These are phyloP conservation scores for Simplicillium aogashimaense DNA, from an alignment of 2,329 filamentous ascomycete species.

Conservation along the genomic window DNA sequence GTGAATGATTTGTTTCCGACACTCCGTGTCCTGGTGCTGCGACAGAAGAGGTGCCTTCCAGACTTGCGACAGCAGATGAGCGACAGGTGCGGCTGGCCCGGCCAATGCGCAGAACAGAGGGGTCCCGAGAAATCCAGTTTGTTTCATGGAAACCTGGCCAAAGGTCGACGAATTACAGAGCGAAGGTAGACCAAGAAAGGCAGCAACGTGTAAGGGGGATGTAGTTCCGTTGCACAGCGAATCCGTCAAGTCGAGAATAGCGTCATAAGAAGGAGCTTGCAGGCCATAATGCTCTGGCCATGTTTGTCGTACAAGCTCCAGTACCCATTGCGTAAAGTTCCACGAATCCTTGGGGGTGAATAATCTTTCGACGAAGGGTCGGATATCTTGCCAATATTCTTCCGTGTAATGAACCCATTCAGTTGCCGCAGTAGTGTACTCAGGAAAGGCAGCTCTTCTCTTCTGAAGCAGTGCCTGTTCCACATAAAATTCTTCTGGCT, in stretches of 20 bases:
- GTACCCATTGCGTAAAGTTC: constrained; percentile 24
- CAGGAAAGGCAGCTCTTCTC: constrained; percentile 12
- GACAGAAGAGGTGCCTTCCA: neutral
- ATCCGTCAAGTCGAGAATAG: constrained; percentile 18
- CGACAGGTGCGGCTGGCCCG: constrained; percentile 10
- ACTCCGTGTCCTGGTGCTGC: too few relatives aligned
- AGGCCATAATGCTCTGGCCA: constrained; percentile 15
- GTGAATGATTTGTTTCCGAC: too few relatives aligned
- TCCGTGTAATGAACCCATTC: constrained; percentile 17
- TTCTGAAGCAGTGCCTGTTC: constrained; percentile 13
- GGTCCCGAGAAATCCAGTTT: constrained; percentile 15
- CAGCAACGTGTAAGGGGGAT: constrained; percentile 22
- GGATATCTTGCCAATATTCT: constrained; percentile 16
- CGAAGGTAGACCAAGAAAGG: constrained; percentile 19
- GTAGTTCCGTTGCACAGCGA: constrained; percentile 16
- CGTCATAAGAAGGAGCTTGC: constrained; percentile 11
- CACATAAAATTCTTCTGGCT: constrained; percentile 16
- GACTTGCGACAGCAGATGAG: neutral
- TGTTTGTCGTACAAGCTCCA: constrained; percentile 21
- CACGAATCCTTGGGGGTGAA: constrained; percentile 15
- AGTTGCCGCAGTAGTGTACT: constrained; percentile 16
- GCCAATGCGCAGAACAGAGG: constrained; percentile 24
- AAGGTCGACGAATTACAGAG: constrained; percentile 14
- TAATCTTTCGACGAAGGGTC: constrained; percentile 15
- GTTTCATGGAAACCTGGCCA: constrained; percentile 9